These are phyloP conservation scores for Psophocarpus tetragonolobus DNA, from an alignment of 306 rosid genomes.

Conservation along the genomic window DNA sequence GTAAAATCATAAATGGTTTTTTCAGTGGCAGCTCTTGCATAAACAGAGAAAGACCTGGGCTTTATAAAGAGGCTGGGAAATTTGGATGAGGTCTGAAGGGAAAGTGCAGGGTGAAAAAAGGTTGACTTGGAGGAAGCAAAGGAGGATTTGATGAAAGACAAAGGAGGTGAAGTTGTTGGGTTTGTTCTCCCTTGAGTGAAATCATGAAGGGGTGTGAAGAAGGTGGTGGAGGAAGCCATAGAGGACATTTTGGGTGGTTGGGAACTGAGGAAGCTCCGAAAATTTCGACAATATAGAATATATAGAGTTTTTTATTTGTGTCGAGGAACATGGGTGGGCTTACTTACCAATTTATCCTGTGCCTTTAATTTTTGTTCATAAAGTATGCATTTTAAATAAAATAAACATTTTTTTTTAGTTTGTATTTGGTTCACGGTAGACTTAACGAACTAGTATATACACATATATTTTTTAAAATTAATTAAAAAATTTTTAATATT, in stretches of 20 bases:
- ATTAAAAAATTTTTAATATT: no score
- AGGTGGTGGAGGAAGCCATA: slow-evolving; percentile 58
- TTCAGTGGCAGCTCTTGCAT: slow-evolving; percentile 78
- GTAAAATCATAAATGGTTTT: slow-evolving; percentile 80
- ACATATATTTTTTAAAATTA: no score
- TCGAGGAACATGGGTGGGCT: no score
- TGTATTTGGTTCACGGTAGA: no score
- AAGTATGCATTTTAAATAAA: no score
- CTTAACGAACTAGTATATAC: no score
- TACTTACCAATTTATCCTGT: no score
- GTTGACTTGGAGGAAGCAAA: slow-evolving; percentile 65
- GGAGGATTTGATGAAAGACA: slow-evolving; percentile 53
- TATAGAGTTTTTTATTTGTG: no score
- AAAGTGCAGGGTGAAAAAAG: slow-evolving; percentile 48
- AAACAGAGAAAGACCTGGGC: slow-evolving; percentile 51
- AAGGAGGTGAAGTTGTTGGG: slow-evolving; percentile 25
- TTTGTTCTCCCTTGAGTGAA: slow-evolving; percentile 31
- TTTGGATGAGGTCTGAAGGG: slow-evolving; percentile 38
- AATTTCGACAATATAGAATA: no score
- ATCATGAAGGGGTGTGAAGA: slow-evolving; percentile 40
- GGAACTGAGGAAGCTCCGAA: neutral
- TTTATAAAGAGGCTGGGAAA: slow-evolving; percentile 37
- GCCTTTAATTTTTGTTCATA: no score
- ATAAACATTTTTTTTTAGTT: no score
- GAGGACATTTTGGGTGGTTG: slow-evolving; percentile 46